phyloP scores from a whole-genome alignment of 1,284 basidiomycete species.

The Earliella scabrosa region DNA sequence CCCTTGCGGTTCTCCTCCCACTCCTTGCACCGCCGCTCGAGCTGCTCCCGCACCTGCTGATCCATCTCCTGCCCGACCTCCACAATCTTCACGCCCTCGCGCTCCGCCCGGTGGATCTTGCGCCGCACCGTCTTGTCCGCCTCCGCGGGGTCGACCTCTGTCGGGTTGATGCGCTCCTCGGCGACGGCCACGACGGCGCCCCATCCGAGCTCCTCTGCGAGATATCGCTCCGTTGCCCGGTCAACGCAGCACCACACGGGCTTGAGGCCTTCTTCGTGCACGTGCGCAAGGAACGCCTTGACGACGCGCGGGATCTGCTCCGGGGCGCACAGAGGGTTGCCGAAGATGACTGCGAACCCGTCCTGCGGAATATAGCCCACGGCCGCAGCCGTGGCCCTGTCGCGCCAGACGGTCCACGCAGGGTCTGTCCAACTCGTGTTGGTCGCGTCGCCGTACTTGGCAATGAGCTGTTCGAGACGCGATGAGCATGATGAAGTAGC shows the following conservation, averaged over 20 bases:
- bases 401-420: constrained; percentile 58
- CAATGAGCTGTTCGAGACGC: constrained; percentile 42
- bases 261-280: constrained; percentile 44
- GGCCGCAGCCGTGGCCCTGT: constrained; percentile 49
- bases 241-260: constrained; percentile 58
- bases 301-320: constrained; percentile 47
- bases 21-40: constrained; percentile 48
- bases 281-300: constrained; percentile 43
- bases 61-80: constrained; percentile 43
- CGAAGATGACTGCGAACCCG: constrained; percentile 48
- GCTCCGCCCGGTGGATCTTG: constrained; percentile 52
- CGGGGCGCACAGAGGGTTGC: constrained; percentile 52
- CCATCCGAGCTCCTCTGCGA: constrained; percentile 53
- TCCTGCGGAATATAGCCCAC: constrained; percentile 47
- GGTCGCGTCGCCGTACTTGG: constrained; percentile 58
- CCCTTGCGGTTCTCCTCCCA: constrained; percentile 52
- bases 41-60: constrained; percentile 40
- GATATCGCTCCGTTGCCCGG: constrained; percentile 47
- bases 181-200: constrained; percentile 52
- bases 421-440: constrained; percentile 60
- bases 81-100: constrained; percentile 50
- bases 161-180: constrained; percentile 56
- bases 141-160: constrained; percentile 41
- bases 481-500: background rate
- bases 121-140: constrained; percentile 48